Base-by-base conservation (phyloP, 1,284 basidiomycete genomes). In the Anthracocystis panici-leucophaei region DNA sequence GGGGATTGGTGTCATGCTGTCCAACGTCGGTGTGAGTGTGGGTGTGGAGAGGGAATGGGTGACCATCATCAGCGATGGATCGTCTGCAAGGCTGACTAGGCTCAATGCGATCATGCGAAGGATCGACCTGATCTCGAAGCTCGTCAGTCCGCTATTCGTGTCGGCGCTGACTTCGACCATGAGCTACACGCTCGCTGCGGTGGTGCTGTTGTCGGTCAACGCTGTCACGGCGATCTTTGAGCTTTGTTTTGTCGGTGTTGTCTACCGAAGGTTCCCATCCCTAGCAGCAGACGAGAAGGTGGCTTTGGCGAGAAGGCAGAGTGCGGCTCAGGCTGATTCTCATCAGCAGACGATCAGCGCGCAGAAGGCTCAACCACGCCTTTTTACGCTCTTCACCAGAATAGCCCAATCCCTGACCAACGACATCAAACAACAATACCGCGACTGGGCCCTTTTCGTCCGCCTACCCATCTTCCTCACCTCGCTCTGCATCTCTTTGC, bases 21-120 rank as follows among this genome's bases (percentile, higher is more conserved):
- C 87, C 5, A 88, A 87, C 48, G 87, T 87, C 1, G 86, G 87
- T 11, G 88, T 89, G 42, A 87, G 87, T 1, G 87, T 90, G 2
- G 87, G 87, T 0, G 86, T 90, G n/a, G 89, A 90, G 79, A 82
- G 89, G n/a, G 89, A 90, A 65, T 90, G 89, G 89, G 87, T 88
- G 0, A 87, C 87, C 0, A 80, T 85, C 49, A 88, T 89, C 63
- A 86, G 87, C 0, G 62, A 52, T 42, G 74, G 71, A 2, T 64
- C 63, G 20, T 62, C 70, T 16, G 61, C 64, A 11, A 51, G 77
- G n/a, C 57, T 82, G 78, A 85, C 9, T 78, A 80, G 46, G 80
- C 83, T 56, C 80, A 87, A 62, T 69, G 82, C 65, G 21, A 83
- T 77, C 60, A 84, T 61, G 74, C 86, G 89, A 5, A 87, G 88